A percentile compares a stretch with the other conserved stretches of the same genome.
These are phyloP conservation scores for Jackrogersella minutella DNA, from an alignment of 495 filamentous ascomycete species.

Conservation along the genomic window DNA sequence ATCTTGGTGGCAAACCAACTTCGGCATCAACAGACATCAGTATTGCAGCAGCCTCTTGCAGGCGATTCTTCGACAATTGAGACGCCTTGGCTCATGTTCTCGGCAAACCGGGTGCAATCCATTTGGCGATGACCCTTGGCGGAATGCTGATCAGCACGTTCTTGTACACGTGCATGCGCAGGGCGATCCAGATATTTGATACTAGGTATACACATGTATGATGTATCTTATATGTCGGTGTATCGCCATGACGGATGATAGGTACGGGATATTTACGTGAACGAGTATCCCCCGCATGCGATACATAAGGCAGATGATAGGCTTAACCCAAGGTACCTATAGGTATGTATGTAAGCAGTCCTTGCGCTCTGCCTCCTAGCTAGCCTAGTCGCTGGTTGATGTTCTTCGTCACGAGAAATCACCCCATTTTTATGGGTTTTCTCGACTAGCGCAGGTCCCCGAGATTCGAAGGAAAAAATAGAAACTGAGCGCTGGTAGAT, in stretches of 20 bases:
- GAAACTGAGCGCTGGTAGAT: constrained; percentile 17
- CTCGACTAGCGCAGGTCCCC: constrained; percentile 38
- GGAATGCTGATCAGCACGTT: constrained; percentile 18
- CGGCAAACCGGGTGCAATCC: constrained; percentile 8
- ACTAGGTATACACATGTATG: not conserved
- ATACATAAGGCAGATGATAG: constrained; percentile 21
- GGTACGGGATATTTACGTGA: constrained; percentile 31
- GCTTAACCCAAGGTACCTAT: not conserved
- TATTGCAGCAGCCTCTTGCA: not conserved
- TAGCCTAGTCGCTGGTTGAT: not conserved
- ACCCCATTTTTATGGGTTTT: constrained; percentile 40
- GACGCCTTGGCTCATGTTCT: constrained; percentile 4
- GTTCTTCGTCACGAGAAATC: constrained; percentile 28
- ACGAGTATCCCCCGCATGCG: constrained; percentile 30
- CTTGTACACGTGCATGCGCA: constrained; percentile 20
- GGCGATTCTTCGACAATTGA: constrained; percentile 10
- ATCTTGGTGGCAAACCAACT: not conserved
- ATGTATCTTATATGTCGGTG: constrained; percentile 1
- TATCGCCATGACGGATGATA: constrained; percentile 25
- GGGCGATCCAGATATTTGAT: constrained; percentile 19
- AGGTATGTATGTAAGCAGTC: constrained; percentile 27
- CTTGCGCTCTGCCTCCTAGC: not conserved
- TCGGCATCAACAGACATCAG: not conserved
- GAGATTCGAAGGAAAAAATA: constrained; percentile 39
- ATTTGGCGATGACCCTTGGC: constrained; percentile 4